Conservation (phyloP, 805 yeast genomes). For the Crinitomyces ghanaensis region DNA sequence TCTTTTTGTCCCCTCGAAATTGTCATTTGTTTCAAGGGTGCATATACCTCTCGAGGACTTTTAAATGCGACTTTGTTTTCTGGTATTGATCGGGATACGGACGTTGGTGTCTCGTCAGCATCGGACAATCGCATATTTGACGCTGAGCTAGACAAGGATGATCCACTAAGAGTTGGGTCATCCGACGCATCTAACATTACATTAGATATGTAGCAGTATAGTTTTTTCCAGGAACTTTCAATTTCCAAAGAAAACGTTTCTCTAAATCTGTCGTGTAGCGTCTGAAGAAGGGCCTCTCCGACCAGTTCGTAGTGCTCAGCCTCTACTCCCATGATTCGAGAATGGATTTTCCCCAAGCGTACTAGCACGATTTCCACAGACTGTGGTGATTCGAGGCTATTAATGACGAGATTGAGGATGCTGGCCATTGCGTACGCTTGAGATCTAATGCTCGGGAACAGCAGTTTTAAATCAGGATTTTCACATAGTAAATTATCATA, state of each 20-base stretch:
- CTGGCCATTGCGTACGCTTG: constrained; percentile 78
- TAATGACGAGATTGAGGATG: constrained; percentile 55
- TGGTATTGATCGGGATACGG: too few species aligned
- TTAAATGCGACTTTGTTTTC: too few species aligned
- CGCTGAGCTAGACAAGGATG: too few species aligned
- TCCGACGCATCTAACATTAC: constrained; percentile 21
- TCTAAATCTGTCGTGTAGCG: constrained; percentile 19
- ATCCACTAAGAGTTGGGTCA: constrained; percentile 26
- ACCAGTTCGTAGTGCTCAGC: constrained; percentile 21
- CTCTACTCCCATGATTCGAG: constrained; percentile 64
- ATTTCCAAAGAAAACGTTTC: constrained; percentile 18
- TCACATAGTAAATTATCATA: constrained; percentile 55
- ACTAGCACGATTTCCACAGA: constrained; percentile 47
- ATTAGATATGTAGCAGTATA: constrained; percentile 21
- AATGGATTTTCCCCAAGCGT: constrained; percentile 61
- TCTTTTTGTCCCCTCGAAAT: too few species aligned
- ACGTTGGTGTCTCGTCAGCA: too few species aligned
- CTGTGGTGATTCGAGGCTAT: constrained; percentile 48
- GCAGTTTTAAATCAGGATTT: constrained; percentile 47
- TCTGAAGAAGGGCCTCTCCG: constrained; percentile 20
- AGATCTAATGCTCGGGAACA: constrained; percentile 65
- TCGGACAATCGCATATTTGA: too few species aligned
- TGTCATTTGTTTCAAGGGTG: too few species aligned
- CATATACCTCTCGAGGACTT: too few species aligned
- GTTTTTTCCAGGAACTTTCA: constrained; percentile 24